Base-by-base conservation (phyloP, 1,284 basidiomycete genomes). In the Pseudozyma pruni region DNA sequence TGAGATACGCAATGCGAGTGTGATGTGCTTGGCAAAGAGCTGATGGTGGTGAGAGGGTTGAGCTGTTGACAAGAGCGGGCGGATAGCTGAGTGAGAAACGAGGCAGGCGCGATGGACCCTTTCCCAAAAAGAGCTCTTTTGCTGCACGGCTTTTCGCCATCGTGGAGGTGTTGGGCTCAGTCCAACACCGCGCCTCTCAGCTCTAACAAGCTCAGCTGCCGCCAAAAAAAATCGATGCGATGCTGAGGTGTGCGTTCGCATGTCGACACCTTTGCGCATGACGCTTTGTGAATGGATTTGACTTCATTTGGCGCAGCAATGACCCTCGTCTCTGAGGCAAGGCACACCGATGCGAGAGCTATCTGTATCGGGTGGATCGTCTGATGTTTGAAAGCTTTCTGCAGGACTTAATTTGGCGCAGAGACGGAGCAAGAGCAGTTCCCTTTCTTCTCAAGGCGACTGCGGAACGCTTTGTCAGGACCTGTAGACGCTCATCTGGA, bases 81-180 rank as follows among this genome's bases (percentile, higher is more conserved):
- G n/a, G 37, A 23, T 13, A 40, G 54, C 51, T 44, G 46, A 49
- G 33, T 48, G 63, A 55, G 22, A 50, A 40, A 22, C 20, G 23
- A 35, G 46, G 33, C 29, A 23, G 32, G 52, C 49, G 42, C 32
- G 47, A 37, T 50, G 55, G 50, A 64, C 55, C 54, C 51, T 58
- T 52, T 53, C 27, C 22, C 25, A 8, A 34, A n/a, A n/a, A n/a
- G n/a, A 11, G 45, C 35, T 13, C 38, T 14, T 8, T 16, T 35
- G 29, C n/a, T 39, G 38, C n/a, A n/a, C 33, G 41, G n/a, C 48
- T 44, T 46, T 38, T 51, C n/a, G 39, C 39, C 35, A 29, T 45
- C 61, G 55, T 64, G 61, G 61, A 64, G 61, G 61, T 64, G 62
- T 64, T 64, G 56, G 52, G 51, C 48, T 50, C 48, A 39, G 20